These are phyloP conservation scores for Eucommia ulmoides DNA, from an alignment of 257 asterid genomes.

Conservation along the genomic window DNA sequence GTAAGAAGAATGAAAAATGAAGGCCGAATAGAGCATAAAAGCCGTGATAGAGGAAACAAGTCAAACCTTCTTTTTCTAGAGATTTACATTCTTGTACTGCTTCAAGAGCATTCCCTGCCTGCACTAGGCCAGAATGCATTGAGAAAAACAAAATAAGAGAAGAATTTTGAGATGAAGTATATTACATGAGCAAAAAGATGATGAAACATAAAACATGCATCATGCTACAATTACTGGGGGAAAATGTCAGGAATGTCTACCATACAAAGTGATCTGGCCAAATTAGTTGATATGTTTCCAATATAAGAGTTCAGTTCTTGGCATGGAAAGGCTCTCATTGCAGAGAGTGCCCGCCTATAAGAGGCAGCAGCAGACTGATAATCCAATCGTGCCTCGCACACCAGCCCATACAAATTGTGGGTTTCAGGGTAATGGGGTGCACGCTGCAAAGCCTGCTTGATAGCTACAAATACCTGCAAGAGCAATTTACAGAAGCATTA, in stretches of 20 bases:
- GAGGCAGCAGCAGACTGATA: conserved; percentile 65
- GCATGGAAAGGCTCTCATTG: conserved; percentile 33
- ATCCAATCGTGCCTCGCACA: conserved; percentile 77
- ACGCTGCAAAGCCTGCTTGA: conserved; percentile 76
- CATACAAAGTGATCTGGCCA: conserved; percentile 81
- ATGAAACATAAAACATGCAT: conserved; percentile 7
- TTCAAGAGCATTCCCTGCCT: conserved; percentile 66
- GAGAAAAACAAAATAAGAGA: conserved; percentile 1
- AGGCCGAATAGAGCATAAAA: no score
- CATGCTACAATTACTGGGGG: conserved; percentile 1
- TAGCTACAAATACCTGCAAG: conserved; percentile 75
- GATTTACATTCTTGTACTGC: conserved; percentile 72
- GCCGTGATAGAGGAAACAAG: no score
- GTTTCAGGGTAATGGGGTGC: conserved; percentile 83
- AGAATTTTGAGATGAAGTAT: neutral
- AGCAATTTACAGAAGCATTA: conserved; percentile 10
- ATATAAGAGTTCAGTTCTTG: conserved; percentile 34
- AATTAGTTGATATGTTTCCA: conserved; percentile 52
- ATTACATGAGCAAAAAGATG: neutral
- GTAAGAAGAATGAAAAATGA: neutral
- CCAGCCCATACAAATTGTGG: conserved; percentile 87
- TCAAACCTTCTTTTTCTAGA: conserved; percentile 59
- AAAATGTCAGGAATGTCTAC: conserved; percentile 25
- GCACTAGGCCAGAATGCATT: conserved; percentile 18
- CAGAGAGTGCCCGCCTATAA: conserved; percentile 68